phyloP scores from a whole-genome alignment of 345 rosid genomes.

The Tarenaya hassleriana region DNA sequence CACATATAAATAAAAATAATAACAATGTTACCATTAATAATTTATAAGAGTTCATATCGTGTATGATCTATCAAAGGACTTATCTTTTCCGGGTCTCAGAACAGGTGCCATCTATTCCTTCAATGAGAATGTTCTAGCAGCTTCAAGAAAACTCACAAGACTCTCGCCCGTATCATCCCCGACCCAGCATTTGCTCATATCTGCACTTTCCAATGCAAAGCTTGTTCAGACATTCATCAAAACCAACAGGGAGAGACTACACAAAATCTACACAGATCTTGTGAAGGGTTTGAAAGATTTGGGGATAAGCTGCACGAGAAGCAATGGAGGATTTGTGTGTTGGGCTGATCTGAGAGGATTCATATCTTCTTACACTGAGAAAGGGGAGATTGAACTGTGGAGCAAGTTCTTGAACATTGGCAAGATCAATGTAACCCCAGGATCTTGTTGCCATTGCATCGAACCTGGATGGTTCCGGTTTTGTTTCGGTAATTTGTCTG shows the following conservation, averaged over 20 bases:
- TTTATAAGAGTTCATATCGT: constrained; percentile 80
- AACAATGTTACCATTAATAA: no score
- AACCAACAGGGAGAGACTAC: constrained; percentile 48
- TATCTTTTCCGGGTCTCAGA: constrained; percentile 62
- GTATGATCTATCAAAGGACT: constrained; percentile 66
- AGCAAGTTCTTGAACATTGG: constrained; percentile 65
- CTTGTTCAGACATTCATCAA: constrained; percentile 41
- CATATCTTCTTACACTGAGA: constrained; percentile 64
- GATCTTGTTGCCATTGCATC: constrained; percentile 86
- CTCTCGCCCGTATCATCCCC: constrained; percentile 78
- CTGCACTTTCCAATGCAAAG: constrained; percentile 51
- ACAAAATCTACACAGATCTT: constrained; percentile 29
- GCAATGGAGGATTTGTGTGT: constrained; percentile 72
- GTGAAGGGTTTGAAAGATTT: constrained; percentile 54
- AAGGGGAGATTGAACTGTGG: constrained; percentile 93
- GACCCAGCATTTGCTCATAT: constrained; percentile 50
- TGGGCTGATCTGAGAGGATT: constrained; percentile 88
- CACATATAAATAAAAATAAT: no score
- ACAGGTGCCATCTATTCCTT: constrained; percentile 61
- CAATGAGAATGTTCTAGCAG: constrained; percentile 53
- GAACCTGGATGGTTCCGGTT: constrained; percentile 94
- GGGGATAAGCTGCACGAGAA: constrained; percentile 52
- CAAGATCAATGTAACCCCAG: constrained; percentile 71
- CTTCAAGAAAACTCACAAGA: constrained; percentile 56
- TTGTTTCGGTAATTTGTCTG: constrained; percentile 60